Evolutionary conservation across 768 basidiomycete species (phyloP), one percentile per base, ranked within the genome.

Genomic region (Lactarius hengduanensis): DNA sequence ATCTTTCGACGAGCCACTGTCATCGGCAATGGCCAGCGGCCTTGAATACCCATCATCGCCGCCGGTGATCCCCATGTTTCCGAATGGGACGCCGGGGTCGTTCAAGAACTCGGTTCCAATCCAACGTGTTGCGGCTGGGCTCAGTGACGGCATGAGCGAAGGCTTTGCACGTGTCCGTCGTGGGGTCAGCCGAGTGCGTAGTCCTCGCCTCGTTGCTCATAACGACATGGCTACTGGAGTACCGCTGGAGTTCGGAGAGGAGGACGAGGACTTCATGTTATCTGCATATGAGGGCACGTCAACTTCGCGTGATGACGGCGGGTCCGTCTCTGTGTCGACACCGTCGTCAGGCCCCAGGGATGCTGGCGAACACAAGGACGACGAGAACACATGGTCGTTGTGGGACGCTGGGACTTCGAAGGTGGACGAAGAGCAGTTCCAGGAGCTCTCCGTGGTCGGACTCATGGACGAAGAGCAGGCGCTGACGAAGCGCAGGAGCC

Each of bases 1-100:
- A 0, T 87, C 89, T 0, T 90, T 94, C 67, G 91, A 94, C 73
- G 91, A 89, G 70, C 90, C 91, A 0, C 80, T 94, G 30, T 86
- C 89, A 1, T 86, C 83, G 0, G 92, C 94, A 0, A 83, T 96
- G 65, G 75, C 84, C 0, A 85, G 83, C 1, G 83, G 83, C 11
- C 79, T 94, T 38, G 85, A 84, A 41, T 79, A 84, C 62, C 74
- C 80, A 28, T 78, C 74, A 20, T 75, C 63, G 2, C 74, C 76
- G 38, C 78, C 80, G 0, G 81, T 85, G 38, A 81, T 94, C 1
- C 94, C 94, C 0, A 91, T 92, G 85, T 81, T 89, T 43, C 93
- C 92, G 0, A 95, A 95, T 69, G 92, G 91, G 20, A 73, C 74
- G 1, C 73, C 76, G 5, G 78, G 79, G 3, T 77, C 78, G 3